These are phyloP conservation scores for Orbilia quercus DNA, from an alignment of 2,329 filamentous ascomycete genomes.

Conservation along the genomic window DNA sequence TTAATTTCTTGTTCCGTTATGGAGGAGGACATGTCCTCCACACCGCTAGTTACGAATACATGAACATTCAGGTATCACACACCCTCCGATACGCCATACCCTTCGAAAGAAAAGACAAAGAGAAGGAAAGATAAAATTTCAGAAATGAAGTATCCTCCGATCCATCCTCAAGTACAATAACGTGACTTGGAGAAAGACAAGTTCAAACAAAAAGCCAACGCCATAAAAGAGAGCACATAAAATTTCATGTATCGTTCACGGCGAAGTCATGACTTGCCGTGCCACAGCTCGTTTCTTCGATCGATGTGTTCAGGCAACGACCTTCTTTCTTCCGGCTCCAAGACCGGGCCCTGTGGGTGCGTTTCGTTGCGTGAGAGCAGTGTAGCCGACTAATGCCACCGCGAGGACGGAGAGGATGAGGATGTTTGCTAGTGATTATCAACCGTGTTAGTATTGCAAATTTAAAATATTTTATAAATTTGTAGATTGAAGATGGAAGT, in stretches of 20 bases:
- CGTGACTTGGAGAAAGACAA: not conserved
- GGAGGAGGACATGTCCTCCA: too few species aligned
- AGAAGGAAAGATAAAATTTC: too few species aligned
- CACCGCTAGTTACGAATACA: too few species aligned
- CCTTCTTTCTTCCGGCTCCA: slow-evolving; percentile 28
- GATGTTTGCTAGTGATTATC: slow-evolving; percentile 30
- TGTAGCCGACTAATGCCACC: slow-evolving; percentile 34
- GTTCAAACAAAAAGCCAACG: not conserved
- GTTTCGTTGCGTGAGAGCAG: slow-evolving; percentile 36
- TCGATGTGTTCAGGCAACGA: slow-evolving; percentile 12
- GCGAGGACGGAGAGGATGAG: slow-evolving; percentile 40
- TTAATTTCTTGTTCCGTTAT: too few species aligned
- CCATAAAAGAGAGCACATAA: too few species aligned
- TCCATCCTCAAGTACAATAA: not conserved
- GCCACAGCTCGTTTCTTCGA: too few species aligned
- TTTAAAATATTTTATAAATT: not conserved
- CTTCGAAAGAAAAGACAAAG: too few species aligned
- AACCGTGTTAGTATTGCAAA: not conserved
- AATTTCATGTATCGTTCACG: too few species aligned
- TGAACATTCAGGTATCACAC: slow-evolving; percentile 1
- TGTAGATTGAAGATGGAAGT: not conserved
- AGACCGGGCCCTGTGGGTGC: slow-evolving; percentile 1
- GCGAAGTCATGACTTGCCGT: not conserved
- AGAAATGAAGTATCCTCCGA: too few species aligned
- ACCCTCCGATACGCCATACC: not conserved